Conservation (phyloP, 495 filamentous ascomycete genomes). For the Aspergillus asperescens region DNA sequence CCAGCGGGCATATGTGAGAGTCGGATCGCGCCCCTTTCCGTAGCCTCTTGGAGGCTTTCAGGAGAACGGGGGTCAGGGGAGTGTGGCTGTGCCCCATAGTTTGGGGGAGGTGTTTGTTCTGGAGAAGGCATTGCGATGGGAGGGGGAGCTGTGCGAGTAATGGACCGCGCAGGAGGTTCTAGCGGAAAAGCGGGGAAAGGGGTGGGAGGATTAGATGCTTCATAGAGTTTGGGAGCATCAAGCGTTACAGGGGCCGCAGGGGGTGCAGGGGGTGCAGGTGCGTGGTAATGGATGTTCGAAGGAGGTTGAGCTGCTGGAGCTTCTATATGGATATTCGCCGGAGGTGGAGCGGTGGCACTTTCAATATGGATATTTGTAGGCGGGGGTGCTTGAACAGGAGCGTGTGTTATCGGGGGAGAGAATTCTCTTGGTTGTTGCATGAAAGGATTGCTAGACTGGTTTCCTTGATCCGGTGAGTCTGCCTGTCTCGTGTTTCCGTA, state of each 20-base stretch:
- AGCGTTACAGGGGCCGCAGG: background rate
- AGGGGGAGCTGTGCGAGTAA: constrained; percentile 7
- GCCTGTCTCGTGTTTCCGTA: background rate
- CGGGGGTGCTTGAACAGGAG: background rate
- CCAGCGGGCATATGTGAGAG: constrained; percentile 39
- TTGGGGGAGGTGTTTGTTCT: constrained; percentile 28
- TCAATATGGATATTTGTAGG: constrained; percentile 6
- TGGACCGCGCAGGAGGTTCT: constrained; percentile 3
- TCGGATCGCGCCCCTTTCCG: constrained; percentile 40
- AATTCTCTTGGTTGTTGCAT: background rate
- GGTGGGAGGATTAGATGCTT: background rate
- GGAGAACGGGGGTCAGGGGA: constrained; percentile 38
- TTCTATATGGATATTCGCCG: constrained; percentile 10
- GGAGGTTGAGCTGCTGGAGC: constrained; percentile 1
- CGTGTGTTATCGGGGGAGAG: constrained; percentile 1
- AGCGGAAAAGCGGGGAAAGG: background rate
- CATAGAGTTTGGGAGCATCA: constrained; percentile 4
- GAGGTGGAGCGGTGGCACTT: constrained; percentile 1
- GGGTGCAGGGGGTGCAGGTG: background rate
- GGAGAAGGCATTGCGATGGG: constrained; percentile 16
- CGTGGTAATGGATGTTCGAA: background rate
- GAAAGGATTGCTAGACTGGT: background rate
- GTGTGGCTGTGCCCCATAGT: constrained; percentile 14
- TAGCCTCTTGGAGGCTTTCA: constrained; percentile 33
- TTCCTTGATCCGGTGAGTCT: background rate